Evolutionary conservation across 768 basidiomycete genomes (phyloP), one percentile per base, ranked within the genome.

Genomic region (Leccinum disarticulatum): DNA sequence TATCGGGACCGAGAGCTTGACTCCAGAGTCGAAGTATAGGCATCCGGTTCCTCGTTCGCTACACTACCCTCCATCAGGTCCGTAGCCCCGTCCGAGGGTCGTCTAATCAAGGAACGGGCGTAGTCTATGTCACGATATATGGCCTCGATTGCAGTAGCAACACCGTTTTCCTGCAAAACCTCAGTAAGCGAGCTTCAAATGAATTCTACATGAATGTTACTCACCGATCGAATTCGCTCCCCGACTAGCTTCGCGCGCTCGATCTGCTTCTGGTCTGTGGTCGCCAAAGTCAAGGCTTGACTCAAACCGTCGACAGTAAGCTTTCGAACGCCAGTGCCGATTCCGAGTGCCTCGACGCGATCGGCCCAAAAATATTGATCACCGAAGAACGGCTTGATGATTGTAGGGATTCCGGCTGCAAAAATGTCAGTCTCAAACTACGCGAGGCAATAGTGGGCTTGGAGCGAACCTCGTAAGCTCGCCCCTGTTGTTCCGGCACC

Each of bases 311-410:
- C 84, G 14, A 88, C 87, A 11, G 91, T 94, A 57, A 98, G 79
- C 73, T 95, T 96, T 66, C 91, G 85, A 54, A 99, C 87, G 54
- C 89, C 86, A 31, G 87, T 81, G 49, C 96, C 97, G 52, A 98
- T 86, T 38, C 95, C 95, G 46, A 99, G 81, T 2, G 95, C 93
- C 73, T 97, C 94, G n/a, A 98, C 93, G 30, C 96, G 88, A 73
- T 99, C 93, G 3, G 93, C 93, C 94, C 94, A 98, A 77, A 98
- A 96, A 72, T 90, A 93, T 68, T 98, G 95, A 72, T 98, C 95
- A 3, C 97, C 96, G 67, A 98, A 99, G 83, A 98, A 99, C 0
- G 97, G 96, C 63, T 87, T 88, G 71, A 98, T 93, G 67, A 99
- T 90, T 1, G 95, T 98, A 1, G 97, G 96, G 55, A 94, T 90